These are phyloP conservation scores for Populus ilicifolia DNA, from an alignment of 345 rosid genomes.

Conservation along the genomic window DNA sequence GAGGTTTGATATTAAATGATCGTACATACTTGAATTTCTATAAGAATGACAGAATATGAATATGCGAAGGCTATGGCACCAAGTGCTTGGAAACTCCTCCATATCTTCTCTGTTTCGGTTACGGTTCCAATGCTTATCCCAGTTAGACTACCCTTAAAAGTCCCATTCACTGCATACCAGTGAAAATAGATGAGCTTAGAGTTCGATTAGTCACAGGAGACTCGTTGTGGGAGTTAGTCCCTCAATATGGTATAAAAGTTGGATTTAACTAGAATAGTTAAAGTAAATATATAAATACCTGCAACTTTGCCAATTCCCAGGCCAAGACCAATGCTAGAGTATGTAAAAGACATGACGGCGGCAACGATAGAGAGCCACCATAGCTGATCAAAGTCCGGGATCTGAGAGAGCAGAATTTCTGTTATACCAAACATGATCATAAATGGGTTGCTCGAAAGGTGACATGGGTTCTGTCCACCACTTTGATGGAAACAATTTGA, in stretches of 20 bases:
- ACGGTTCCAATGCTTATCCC: not conserved
- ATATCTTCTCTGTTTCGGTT: not conserved
- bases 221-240: too few relatives aligned
- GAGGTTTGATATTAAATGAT: not conserved
- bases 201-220: not conserved
- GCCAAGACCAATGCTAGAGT: conserved; percentile 16
- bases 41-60: conserved; percentile 3
- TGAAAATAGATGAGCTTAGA: not conserved
- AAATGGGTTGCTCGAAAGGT: conserved; percentile 5
- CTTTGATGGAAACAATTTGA: conserved; percentile 11
- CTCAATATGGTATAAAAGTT: too few relatives aligned
- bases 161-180: not conserved
- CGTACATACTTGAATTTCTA: conserved; percentile 9
- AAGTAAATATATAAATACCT: not conserved
- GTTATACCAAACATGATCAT: conserved; percentile 9
- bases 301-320: conserved; percentile 16
- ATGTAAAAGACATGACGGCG: conserved; percentile 14
- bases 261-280: not conserved
- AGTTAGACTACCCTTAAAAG: not conserved
- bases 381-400: conserved; percentile 14
- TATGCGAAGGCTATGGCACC: conserved; percentile 10
- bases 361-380: conserved; percentile 20
- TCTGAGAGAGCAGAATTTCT: conserved; percentile 8
- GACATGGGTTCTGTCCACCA: conserved; percentile 5
- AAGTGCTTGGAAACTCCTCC: not conserved